Conservation (phyloP, 192 early-diverging fungal genomes). For the Kappamyces sp. region DNA sequence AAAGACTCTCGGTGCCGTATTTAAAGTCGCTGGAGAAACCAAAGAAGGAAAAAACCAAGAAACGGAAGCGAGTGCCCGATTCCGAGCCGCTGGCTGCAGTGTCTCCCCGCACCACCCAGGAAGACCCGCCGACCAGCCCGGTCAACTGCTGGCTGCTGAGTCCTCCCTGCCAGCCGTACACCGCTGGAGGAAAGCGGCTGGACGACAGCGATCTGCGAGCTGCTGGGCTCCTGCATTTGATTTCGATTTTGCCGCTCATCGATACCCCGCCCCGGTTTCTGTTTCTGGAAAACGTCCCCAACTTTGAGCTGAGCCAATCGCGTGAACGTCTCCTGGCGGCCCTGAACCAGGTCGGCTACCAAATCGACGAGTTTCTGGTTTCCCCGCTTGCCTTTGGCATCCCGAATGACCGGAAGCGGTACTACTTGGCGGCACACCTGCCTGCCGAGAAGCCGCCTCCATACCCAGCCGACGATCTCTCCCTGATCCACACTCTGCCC, state of each 20-base stretch:
- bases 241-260: conserved; percentile 34
- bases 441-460: not conserved
- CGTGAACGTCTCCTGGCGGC: conserved; percentile 25
- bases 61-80: conserved; percentile 40
- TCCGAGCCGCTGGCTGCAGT: too few relatives aligned
- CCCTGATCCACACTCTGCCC: too few relatives aligned
- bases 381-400: conserved; percentile 47
- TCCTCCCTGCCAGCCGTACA: conserved; percentile 82
- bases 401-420: conserved; percentile 46
- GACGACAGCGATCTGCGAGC: conserved; percentile 52
- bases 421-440: conserved; percentile 36
- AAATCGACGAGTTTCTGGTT: conserved; percentile 36
- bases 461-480: too few relatives aligned
- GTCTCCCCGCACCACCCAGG: conserved; percentile 19
- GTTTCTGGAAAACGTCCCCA: conserved; percentile 56
- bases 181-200: conserved; percentile 65
- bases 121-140: conserved; percentile 50
- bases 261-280: conserved; percentile 28
- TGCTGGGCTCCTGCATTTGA: conserved; percentile 36
- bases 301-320: conserved; percentile 39
- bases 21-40: conserved; percentile 3
- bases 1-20: not conserved
- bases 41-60: conserved; percentile 2
- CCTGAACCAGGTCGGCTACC: conserved; percentile 36
- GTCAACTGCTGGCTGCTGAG: conserved; percentile 84